Evolutionary conservation across 1,139 yeast genomes (phyloP).

Genomic region (Scheffersomyces parashehatae): DNA sequence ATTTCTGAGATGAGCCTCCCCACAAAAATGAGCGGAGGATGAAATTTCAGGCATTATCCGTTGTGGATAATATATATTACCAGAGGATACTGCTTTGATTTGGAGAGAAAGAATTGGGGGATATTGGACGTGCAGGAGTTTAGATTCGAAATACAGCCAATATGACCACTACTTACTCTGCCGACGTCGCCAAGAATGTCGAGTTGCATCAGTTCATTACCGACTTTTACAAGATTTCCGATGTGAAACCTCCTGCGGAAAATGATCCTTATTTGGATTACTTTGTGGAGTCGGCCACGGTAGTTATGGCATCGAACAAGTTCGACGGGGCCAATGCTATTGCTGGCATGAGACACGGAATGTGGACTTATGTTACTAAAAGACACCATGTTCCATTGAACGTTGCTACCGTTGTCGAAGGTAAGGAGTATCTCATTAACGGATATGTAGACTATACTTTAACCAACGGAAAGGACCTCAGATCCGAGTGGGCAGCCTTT

Average conservation of each 20-base stretch:
- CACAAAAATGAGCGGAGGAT: no score
- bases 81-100: no score
- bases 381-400: conserved; percentile 22
- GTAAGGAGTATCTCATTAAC: conserved; percentile 12
- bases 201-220: conserved; percentile 14
- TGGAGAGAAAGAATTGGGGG: no score
- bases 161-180: conserved; percentile 3
- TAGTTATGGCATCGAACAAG: conserved; percentile 18
- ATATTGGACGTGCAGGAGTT: no score
- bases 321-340: conserved; percentile 14
- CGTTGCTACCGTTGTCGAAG: conserved; percentile 14
- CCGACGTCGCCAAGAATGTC: conserved; percentile 5
- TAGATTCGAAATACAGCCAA: no score
- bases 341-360: conserved; percentile 15
- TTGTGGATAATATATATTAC: no score
- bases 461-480: conserved; percentile 16
- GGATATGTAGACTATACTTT: conserved; percentile 24
- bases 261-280: conserved; percentile 18
- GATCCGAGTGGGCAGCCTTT: conserved; percentile 21
- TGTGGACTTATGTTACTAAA: conserved; percentile 22
- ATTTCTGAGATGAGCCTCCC: no score
- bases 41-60: no score
- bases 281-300: conserved; percentile 15
- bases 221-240: conserved; percentile 20
- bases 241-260: conserved; percentile 18